Evolutionary conservation across 2,329 filamentous ascomycete species (phyloP), one percentile per base, ranked within the genome.

Genomic region (Fusarium palustre): DNA sequence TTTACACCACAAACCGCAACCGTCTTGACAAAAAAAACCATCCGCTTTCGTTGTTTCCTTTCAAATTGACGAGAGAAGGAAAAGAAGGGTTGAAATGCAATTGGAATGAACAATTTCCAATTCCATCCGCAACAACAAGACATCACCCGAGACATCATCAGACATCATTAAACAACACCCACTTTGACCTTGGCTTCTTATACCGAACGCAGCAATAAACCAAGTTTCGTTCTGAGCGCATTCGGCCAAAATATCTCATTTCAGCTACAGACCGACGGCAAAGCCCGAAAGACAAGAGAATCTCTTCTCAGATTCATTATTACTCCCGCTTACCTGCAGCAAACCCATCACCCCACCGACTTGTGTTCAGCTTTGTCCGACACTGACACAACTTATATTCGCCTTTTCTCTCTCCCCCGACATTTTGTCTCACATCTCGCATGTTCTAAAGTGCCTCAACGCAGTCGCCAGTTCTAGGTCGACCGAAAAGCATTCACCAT

Each of bases 281-380:
- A 54, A 52, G 43, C 59, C 55, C 50, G 63, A 45, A 38, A 56
- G 20, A 46, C 15, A 59, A 31, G 16, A 63, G 20, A 47, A 34
- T 18, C 30, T 57, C 22, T 59, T 57, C 47, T 49, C 38, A 55
- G 48, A 38, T 60, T 60, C 31, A 42, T 57, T 55, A 45, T 45
- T 41, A 30, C 28, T 47, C 39, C 18, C 65, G 68, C 65, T 59
- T 61, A 63, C 66, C 59, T 59, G 62, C 66, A 73, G 70, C 62
- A 66, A 71, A 64, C 55, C 41, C 47, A 41, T 41, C 61, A 31
- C 55, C 24, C 52, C 50, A 33, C 56, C 66, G 56, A 52, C 55
- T 28, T 34, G 41, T 38, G 42, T 15, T 34, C 36, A 54, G 63
- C 59, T 63, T 30, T 64, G 66, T 70, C 59, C 54, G 24, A 69